Evolutionary conservation across 2,329 filamentous ascomycete species (phyloP), one percentile per base, ranked within the genome.

Genomic region (Coniella vitis): DNA sequence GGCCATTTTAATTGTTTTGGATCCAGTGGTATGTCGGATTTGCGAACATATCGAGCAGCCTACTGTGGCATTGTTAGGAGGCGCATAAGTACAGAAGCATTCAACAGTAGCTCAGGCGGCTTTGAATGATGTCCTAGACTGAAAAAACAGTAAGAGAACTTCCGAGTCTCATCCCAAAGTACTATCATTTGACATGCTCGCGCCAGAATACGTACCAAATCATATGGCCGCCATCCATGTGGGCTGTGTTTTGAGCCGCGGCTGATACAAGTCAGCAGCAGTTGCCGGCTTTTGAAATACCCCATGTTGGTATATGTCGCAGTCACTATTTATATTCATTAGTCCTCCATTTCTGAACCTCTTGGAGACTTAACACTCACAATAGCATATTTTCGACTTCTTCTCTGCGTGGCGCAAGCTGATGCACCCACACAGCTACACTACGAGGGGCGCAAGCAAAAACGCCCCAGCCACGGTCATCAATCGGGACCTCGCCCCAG

Each of bases 351-450:
- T 2, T 2, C 17, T 16, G 10, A 17, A 31, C 7, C 3, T 0
- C 4, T 14, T 3, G 12, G n/a, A 22, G 10, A 21, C 5, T 29
- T 10, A 29, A 29, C 5, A 29, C n/a, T 40, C 22, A 17, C 31
- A 44, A 13, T n/a, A 42, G 56, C 12, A 61, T 20, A 4, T 12
- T n/a, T 4, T 38, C 17, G 5, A 54, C 40, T 34, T 48, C 48
- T 1, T 42, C 41, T 13, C 51, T 25, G 7, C 51, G 22, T 5
- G 35, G 32, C 4, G 45, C 51, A 4, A 43, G 31, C 59, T 55
- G 4, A 52, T 76, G 74, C 0, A 83, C 80, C 75, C 79, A 87
- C 3, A 86, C 74, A 41, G 75, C 73, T 2, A 84, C 73, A 57
- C 78, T 80, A 34, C 72, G 68, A 5, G 69, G 69, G 10, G 65